phyloP scores from a whole-genome alignment of 2,329 filamentous ascomycete species.

The Ceratocystis eucalypticola region DNA sequence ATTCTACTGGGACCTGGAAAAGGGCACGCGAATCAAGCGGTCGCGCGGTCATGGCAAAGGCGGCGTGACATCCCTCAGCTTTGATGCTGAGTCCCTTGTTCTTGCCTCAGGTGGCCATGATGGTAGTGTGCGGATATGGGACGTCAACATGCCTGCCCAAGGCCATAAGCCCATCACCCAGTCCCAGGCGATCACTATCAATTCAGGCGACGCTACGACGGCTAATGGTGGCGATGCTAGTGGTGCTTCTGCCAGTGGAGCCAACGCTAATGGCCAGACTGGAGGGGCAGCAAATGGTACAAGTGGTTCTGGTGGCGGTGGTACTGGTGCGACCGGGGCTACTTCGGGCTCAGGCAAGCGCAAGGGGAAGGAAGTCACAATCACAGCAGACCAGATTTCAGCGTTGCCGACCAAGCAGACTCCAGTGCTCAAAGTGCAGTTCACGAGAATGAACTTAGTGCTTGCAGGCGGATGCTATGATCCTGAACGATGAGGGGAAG shows the following conservation, averaged over 20 bases:
- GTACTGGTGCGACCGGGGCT: conserved; percentile 23
- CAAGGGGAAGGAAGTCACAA: conserved; percentile 77
- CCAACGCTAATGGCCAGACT: conserved; percentile 31
- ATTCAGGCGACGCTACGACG: conserved; percentile 17
- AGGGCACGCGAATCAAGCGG: conserved; percentile 74
- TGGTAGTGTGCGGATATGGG: conserved; percentile 87
- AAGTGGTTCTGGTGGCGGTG: conserved; percentile 20
- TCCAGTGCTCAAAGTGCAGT: conserved; percentile 82
- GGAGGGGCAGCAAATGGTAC: conserved; percentile 22
- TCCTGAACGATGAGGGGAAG: conserved; percentile 24
- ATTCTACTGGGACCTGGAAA: conserved; percentile 85
- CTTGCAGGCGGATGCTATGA: conserved; percentile 66
- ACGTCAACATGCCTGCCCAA: conserved; percentile 61
- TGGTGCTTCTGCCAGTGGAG: conserved; percentile 28
- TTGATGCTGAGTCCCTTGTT: conserved; percentile 82
- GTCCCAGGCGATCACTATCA: conserved; percentile 24
- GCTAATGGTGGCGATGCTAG: conserved; percentile 5
- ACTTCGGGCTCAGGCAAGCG: conserved; percentile 43
- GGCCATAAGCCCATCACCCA: conserved; percentile 43
- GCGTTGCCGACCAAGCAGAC: conserved; percentile 95
- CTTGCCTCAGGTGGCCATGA: conserved; percentile 85
- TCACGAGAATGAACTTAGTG: conserved; percentile 90
- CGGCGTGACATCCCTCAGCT: conserved; percentile 85
- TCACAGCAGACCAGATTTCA: conserved; percentile 85
- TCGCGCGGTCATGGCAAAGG: conserved; percentile 89